Base-by-base conservation (phyloP, 352 stramenopile species). In the Phytophthora chlamydospora region DNA sequence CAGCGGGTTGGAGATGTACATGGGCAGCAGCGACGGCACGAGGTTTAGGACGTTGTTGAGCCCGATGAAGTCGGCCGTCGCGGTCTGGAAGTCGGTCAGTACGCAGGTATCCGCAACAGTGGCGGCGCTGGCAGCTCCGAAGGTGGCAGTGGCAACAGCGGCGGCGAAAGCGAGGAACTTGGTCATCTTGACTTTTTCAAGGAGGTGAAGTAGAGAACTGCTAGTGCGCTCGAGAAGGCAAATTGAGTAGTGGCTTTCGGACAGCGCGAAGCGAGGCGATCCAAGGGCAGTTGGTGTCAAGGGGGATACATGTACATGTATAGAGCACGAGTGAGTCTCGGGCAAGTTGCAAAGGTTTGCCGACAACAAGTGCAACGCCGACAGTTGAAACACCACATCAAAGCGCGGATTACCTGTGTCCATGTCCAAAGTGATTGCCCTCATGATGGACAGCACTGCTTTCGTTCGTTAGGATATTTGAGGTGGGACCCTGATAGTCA, bases 151-250 rank as follows among this genome's bases (percentile, higher is more conserved):
- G 10, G 56, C 42, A 17, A 68, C 62, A 4, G 60, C 45, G 34
- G 62, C 41, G 52, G 68, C 69, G 58, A 69, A 64, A 35, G 62
- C 42, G 46, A 83, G 19, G 41, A 80, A 75, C 62, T 75, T 75
- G 62, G 67, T 45, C 73, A 83, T 83, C n/a, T 60, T 66, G 57
- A 24, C 21, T 46, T 34, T 63, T 42, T 54, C 44, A 54, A 62
- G 10, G 4, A 21, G 14, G 40, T 21, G 16, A 19, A 58, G 39
- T 43, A 34, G 47, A 19, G 31, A 12, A 39, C 36, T 43, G 17
- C 34, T 56, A n/a, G 46, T 75, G 66, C 44, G 50, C 33, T 70
- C 24, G 46, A 72, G 43, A 34, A 58, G 21, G 66, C 46, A 64
- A 70, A 60, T 73, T 71, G 53, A 40, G 24, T 69, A 62, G 65